Evolutionary conservation across 305 asterid species (phyloP).

Genomic region (Caryopteris hybrid): DNA sequence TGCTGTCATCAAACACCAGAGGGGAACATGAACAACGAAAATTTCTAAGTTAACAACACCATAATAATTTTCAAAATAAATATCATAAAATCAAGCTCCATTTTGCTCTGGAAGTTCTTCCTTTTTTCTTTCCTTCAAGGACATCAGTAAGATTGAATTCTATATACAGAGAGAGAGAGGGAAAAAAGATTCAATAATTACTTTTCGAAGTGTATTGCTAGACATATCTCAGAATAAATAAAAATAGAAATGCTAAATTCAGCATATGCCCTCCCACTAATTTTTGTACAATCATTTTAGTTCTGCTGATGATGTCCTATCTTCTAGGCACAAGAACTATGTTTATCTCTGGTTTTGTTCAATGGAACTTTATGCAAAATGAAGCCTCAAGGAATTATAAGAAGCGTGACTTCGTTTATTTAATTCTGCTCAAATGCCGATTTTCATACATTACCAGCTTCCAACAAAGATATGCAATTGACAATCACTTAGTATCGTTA

Average conservation of each 20-base stretch:
- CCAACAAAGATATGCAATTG: background rate
- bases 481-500: background rate
- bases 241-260: background rate
- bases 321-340: background rate
- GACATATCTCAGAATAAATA: background rate
- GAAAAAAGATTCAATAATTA: background rate
- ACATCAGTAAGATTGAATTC: background rate
- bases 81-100: background rate
- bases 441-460: background rate
- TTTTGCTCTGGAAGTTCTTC: background rate
- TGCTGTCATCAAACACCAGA: constrained; percentile 20
- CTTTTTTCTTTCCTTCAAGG: no score
- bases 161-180: background rate
- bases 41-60: background rate
- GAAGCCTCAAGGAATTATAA: background rate
- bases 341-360: background rate
- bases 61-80: background rate
- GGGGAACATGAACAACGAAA: constrained; percentile 1
- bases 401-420: background rate
- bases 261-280: background rate
- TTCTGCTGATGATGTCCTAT: background rate
- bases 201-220: background rate
- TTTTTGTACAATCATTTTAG: background rate
- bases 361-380: background rate
- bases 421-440: background rate